Base-by-base conservation (phyloP, 1,284 basidiomycete genomes). In the Mixia osmundae region DNA sequence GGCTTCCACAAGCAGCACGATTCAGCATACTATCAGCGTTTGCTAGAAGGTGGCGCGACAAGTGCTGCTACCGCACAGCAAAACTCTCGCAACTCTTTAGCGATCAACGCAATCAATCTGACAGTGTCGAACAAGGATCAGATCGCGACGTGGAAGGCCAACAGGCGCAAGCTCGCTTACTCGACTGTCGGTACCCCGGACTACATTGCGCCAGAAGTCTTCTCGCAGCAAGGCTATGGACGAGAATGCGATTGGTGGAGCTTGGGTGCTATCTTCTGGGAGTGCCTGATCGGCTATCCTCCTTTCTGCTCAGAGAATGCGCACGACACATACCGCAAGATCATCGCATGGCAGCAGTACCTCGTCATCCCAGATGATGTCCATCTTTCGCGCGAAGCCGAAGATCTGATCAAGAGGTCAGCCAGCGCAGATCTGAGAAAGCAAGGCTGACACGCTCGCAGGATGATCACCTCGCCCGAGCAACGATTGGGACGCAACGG, bases 121-220 rank as follows among this genome's bases (percentile, higher is more conserved):
- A 89, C 83, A 0, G 89, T 91, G 72, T 79, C 78, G 36, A 71
- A 72, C 51, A 71, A 71, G 52, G 80, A 91, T 52, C 78, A 85
- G 59, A 94, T 94, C 49, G 80, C 83, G 15, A 97, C 89, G 2
- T 97, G 89, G 89, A 97, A 97, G 57, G 87, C 89, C 4, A 97
- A 97, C 59, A 69, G 89, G 45, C 67, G 89, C 55, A 97, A 94
- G 61, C 62, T 97, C 43, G 89, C 89, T 2, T 97, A 87, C 56
- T 95, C 87, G 2, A 97, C 89, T 19, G 91, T 97, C 47, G 91
- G 91, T 44, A 89, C 89, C 16, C 91, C 91, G 1, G 89, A 97
- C 58, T 99, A 97, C 65, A 97, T 97, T 49, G 87, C 91, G 0
- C 89, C 89, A 2, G 89, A 97, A 54, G 91, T 97, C 54, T 97